A percentile compares a stretch with the other conserved stretches of the same genome.
phyloP scores from a whole-genome alignment of 257 asterid species.

The Solanum megistacrolobum region DNA sequence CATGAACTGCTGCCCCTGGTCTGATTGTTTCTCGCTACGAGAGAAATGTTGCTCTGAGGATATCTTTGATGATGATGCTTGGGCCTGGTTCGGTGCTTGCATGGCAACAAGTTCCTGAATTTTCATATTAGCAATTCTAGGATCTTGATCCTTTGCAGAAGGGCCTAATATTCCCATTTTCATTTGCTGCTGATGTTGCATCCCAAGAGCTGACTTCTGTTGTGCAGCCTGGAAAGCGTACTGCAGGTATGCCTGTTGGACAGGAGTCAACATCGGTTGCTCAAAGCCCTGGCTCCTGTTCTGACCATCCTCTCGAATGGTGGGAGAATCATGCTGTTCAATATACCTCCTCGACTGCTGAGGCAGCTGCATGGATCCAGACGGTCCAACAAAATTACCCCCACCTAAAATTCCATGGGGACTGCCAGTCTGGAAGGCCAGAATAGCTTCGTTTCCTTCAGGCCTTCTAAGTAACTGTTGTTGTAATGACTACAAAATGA shows the following conservation, averaged over 20 bases:
- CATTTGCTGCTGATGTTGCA: constrained; percentile 74
- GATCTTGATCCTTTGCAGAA: constrained; percentile 67
- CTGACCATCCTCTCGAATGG: constrained; percentile 56
- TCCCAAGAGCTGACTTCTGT: constrained; percentile 62
- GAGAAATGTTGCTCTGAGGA: constrained; percentile 38
- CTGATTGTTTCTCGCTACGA: constrained; percentile 47
- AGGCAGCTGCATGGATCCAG: constrained; percentile 66
- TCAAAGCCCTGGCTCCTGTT: constrained; percentile 72
- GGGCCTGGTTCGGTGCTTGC: constrained; percentile 62
- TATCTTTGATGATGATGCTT: constrained; percentile 62
- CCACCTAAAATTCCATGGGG: constrained; percentile 59
- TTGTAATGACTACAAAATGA: constrained; percentile 46
- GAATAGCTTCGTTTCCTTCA: constrained; percentile 67
- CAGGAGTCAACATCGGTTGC: constrained; percentile 62
- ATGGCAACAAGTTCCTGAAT: constrained; percentile 57
- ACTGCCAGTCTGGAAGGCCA: constrained; percentile 72
- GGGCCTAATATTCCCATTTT: constrained; percentile 59
- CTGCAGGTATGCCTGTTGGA: constrained; percentile 85
- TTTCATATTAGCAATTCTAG: constrained; percentile 48
- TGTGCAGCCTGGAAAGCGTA: constrained; percentile 64
- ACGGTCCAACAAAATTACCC: constrained; percentile 47
- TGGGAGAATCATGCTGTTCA: constrained; percentile 71
- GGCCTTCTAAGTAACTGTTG: constrained; percentile 80
- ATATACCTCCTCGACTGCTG: constrained; percentile 67
- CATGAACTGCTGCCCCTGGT: constrained; percentile 42